Percentiles rank a stretch among this genome's conserved stretches.
phyloP scores from a whole-genome alignment of 1,139 yeast genomes.

The Candida neerlandica region DNA sequence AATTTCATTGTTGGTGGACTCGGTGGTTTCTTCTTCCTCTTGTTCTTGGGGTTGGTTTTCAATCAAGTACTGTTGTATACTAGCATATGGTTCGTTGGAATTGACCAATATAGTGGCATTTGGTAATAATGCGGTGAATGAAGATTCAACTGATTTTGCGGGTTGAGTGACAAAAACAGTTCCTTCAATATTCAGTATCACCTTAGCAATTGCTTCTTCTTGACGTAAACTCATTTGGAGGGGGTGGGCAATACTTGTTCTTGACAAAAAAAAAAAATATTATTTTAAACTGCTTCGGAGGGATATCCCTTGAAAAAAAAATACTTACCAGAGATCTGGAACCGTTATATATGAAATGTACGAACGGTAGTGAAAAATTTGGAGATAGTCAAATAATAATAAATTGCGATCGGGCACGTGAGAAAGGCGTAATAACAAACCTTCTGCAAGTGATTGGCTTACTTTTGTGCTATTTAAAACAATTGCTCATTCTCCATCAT shows the following conservation, averaged over 20 bases:
- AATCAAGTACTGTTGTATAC: conserved; percentile 36
- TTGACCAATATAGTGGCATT: conserved; percentile 40
- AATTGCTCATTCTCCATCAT: conserved; percentile 1
- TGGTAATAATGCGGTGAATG: conserved; percentile 27
- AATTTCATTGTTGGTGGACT: conserved; percentile 21
- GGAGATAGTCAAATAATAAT: not conserved
- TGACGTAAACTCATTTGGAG: conserved; percentile 19
- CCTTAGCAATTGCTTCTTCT: conserved; percentile 20
- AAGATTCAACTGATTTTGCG: conserved; percentile 46
- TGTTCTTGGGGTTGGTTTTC: conserved; percentile 10
- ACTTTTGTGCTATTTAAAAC: not conserved
- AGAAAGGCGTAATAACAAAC: conserved; percentile 6
- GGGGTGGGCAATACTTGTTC: too few species aligned
- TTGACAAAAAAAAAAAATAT: too few species aligned
- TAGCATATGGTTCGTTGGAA: conserved; percentile 56
- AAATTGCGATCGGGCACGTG: conserved; percentile 9
- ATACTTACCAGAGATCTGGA: not conserved
- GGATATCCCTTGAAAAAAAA: not conserved
- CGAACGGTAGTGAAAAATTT: not conserved
- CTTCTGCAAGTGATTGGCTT: conserved; percentile 3
- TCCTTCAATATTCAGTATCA: conserved; percentile 30
- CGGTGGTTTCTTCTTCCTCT: conserved; percentile 20
- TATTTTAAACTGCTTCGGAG: too few species aligned
- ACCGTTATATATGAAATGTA: not conserved
- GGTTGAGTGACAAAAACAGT: conserved; percentile 45